Percentiles rank a stretch among this genome's conserved stretches.
Evolutionary conservation across 345 rosid species (phyloP).

Genomic region (Acer negundo): DNA sequence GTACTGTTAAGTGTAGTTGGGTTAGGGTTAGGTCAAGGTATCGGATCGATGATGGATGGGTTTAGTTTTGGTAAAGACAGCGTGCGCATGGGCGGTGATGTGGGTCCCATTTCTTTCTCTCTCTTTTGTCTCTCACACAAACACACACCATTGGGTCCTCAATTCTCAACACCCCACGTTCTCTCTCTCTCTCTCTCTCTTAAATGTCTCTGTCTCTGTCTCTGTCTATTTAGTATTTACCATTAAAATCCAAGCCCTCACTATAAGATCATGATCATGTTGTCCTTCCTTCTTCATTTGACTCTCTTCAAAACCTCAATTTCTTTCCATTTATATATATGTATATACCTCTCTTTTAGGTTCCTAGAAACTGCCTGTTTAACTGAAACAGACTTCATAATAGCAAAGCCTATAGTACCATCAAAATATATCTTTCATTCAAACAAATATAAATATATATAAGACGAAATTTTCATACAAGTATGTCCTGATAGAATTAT

Average conservation of each 20-base stretch:
- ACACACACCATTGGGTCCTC: constrained; percentile 36
- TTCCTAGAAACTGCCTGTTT: constrained; percentile 6
- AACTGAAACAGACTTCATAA: neutral
- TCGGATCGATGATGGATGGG: constrained; percentile 46
- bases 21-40: constrained; percentile 62
- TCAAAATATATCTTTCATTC: neutral
- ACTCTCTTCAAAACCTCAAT: neutral
- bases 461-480: no score
- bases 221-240: constrained; percentile 13
- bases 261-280: constrained; percentile 19
- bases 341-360: neutral
- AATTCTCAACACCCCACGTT: constrained; percentile 35
- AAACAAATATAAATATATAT: neutral
- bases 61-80: constrained; percentile 61
- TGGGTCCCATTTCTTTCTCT: constrained; percentile 43
- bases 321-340: neutral
- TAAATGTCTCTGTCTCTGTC: constrained; percentile 13
- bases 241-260: constrained; percentile 18
- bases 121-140: constrained; percentile 33
- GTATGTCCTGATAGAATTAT: no score
- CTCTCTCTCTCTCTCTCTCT: constrained; percentile 12
- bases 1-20: constrained; percentile 22
- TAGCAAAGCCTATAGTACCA: neutral
- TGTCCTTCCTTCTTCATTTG: constrained; percentile 17
- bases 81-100: constrained; percentile 78